Evolutionary conservation across 495 filamentous ascomycete genomes (phyloP).

Genomic region (Glarea lozoyensis): DNA sequence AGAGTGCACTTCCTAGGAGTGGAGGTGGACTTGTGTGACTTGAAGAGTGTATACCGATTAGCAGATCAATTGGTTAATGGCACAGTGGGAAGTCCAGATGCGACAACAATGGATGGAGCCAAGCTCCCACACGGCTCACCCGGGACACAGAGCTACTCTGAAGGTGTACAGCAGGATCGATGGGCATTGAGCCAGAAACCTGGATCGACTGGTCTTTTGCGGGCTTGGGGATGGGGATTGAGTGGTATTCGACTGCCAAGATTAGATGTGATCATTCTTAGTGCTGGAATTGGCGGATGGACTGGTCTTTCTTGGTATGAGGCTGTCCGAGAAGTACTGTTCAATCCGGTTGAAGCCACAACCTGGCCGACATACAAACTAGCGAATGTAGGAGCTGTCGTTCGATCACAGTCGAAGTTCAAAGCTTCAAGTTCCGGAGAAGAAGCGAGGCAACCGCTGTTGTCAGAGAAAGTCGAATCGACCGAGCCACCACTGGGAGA

Average conservation of each 20-base stretch:
- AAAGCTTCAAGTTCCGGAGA: constrained; percentile 1
- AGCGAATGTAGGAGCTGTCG: constrained; percentile 45
- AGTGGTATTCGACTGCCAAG: constrained; percentile 44
- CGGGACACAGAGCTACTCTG: constrained; percentile 17
- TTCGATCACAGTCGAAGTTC: constrained; percentile 18
- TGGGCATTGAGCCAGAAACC: constrained; percentile 18
- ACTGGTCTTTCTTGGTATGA: constrained; percentile 63
- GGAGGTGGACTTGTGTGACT: constrained; percentile 46
- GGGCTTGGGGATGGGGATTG: constrained; percentile 22
- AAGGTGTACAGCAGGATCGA: constrained; percentile 12
- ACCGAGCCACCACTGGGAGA: constrained; percentile 57
- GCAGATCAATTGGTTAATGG: constrained; percentile 34
- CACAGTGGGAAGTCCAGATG: constrained; percentile 39
- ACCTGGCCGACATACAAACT: constrained; percentile 76
- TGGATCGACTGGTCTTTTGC: constrained; percentile 14
- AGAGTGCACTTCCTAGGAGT: constrained; percentile 48
- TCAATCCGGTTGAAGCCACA: constrained; percentile 56
- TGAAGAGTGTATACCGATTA: constrained; percentile 37
- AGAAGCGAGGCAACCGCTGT: constrained; percentile 8
- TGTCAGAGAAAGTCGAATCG: constrained; percentile 8
- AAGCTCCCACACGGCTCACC: constrained; percentile 27
- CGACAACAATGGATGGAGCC: constrained; percentile 26
- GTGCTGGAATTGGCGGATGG: constrained; percentile 87
- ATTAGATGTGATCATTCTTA: constrained; percentile 74
- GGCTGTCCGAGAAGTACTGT: constrained; percentile 50